phyloP scores from a whole-genome alignment of 192 early-diverging fungal genomes.

The Entomortierella chlamydospora region DNA sequence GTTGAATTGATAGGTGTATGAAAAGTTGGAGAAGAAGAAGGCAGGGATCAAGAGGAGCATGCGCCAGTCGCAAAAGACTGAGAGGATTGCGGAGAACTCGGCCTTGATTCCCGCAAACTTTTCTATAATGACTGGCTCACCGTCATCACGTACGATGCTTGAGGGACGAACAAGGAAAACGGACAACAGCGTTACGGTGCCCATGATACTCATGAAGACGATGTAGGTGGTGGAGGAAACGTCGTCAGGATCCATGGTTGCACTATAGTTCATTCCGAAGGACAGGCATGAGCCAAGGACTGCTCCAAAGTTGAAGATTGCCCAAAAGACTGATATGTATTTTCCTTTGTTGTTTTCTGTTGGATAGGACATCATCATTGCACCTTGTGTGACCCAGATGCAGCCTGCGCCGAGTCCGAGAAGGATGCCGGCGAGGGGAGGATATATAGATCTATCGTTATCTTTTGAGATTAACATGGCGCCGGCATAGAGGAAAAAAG shows the following conservation, averaged over 20 bases:
- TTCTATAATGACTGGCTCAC: conserved; percentile 72
- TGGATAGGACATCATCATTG: conserved; percentile 91
- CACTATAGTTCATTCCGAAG: conserved; percentile 70
- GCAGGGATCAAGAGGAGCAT: conserved; percentile 77
- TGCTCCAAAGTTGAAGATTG: conserved; percentile 86
- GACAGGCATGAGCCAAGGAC: conserved; percentile 81
- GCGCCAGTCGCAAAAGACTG: conserved; percentile 73
- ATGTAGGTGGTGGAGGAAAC: conserved; percentile 78
- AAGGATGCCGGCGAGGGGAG: conserved; percentile 78
- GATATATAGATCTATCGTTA: conserved; percentile 64
- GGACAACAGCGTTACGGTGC: conserved; percentile 66
- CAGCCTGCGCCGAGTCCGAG: conserved; percentile 84
- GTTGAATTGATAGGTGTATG: conserved; percentile 77
- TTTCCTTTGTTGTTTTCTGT: conserved; percentile 82
- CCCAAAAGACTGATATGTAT: conserved; percentile 89
- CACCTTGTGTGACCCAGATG: conserved; percentile 79
- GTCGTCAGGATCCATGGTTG: conserved; percentile 44
- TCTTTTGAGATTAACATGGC: conserved; percentile 77
- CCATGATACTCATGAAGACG: conserved; percentile 80
- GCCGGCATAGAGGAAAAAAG: conserved; percentile 84
- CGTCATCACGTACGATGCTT: conserved; percentile 75
- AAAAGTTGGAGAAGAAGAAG: conserved; percentile 83
- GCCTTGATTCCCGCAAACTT: conserved; percentile 74
- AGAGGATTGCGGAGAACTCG: conserved; percentile 65
- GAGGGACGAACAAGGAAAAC: conserved; percentile 66